Evolutionary conservation across 768 basidiomycete genomes (phyloP).

Genomic region (Clitopilus hobsonii): DNA sequence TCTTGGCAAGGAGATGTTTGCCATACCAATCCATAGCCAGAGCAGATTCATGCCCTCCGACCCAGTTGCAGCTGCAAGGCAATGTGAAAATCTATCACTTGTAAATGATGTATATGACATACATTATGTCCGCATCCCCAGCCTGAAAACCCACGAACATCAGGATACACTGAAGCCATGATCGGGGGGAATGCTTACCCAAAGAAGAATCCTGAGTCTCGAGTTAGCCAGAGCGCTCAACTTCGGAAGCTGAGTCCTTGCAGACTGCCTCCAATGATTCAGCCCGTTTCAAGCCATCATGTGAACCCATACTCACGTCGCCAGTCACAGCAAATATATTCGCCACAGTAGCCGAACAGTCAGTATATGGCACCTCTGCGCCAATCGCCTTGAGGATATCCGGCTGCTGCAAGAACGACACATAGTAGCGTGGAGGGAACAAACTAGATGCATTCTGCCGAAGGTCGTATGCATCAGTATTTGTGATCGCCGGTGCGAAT

Average conservation of each 20-base stretch:
- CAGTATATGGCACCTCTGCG: constrained; percentile 31
- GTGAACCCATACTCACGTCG: constrained; percentile 25
- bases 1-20: constrained; percentile 12
- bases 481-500: constrained; percentile 32
- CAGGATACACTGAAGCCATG: constrained; percentile 12
- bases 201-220: constrained; percentile 18
- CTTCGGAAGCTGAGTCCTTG: constrained; percentile 32
- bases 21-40: background rate
- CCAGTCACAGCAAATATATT: constrained; percentile 32
- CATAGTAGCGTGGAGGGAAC: constrained; percentile 43
- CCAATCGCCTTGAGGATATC: constrained; percentile 34
- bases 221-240: constrained; percentile 30
- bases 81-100: background rate
- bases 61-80: background rate
- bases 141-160: constrained; percentile 21
- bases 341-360: constrained; percentile 29
- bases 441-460: constrained; percentile 33
- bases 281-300: background rate
- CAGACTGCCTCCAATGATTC: constrained; percentile 20
- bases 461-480: constrained; percentile 40
- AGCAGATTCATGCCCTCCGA: background rate
- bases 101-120: background rate
- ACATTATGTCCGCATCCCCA: constrained; percentile 32
- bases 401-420: constrained; percentile 27
- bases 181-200: constrained; percentile 18